Evolutionary conservation across 2,329 filamentous ascomycete genomes (phyloP), one percentile per base, ranked within the genome.

Genomic region (Epichloe sylvatica): DNA sequence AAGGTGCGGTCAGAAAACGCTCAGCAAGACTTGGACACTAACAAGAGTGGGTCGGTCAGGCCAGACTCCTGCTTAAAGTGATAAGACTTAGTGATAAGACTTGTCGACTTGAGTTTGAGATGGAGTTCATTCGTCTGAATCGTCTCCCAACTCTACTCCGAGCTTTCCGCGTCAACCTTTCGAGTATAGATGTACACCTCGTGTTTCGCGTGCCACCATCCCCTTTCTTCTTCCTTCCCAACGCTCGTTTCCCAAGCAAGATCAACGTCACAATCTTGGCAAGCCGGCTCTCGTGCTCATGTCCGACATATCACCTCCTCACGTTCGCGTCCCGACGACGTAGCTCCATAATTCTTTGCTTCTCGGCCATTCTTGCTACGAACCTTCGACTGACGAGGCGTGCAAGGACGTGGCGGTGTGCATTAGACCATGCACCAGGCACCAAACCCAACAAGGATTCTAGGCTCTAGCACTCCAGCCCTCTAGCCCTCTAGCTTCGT

Each of bases 341-440:
- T 15, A 37, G 41, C 34, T 45, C 47, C 47, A 45, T 45, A 49
- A 25, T 49, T 40, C 11, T 30, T 30, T 23, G 12, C 7, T 40
- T 23, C 23, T 21, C 13, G 9, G 40, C 40, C 40, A 37, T 39
- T 11, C 36, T 37, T 23, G 8, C 30, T 33, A 17, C 30, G 17
- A 38, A 35, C 3, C 7, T 19, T 37, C 21, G 25, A 30, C 13
- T 12, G 42, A 46, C 38, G 37, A 46, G 25, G 30, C 37, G 43
- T 46, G 38, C 21, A 36, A 13, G 15, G 43, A n/a, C 38, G 23
- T 50, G 38, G 49, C 49, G 49, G 49, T 50, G 49, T 50, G 49
- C 44, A 25, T 50, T 37, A 43, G 23, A 36, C 49, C 44, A 50
- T 50, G 49, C 44, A 40, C 21, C 37, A 30, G n/a, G n/a, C 34